Base-by-base conservation (phyloP, 2,329 filamentous ascomycete species). In the Sphaceloma murrayae region DNA sequence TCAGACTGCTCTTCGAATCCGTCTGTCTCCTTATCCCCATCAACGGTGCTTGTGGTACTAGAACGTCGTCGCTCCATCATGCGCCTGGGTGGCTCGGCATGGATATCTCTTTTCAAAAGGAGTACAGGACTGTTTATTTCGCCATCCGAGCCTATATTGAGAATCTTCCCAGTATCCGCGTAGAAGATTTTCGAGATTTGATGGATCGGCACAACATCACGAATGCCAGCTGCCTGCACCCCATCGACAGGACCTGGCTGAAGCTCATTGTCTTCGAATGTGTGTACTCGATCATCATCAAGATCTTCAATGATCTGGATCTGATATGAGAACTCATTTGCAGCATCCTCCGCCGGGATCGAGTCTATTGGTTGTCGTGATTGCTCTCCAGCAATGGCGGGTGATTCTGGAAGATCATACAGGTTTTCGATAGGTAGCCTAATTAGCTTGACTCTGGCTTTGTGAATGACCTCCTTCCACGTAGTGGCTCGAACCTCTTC, bases 401-500 rank as follows among this genome's bases (percentile, higher is more conserved):
- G 24, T 5, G 43, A 32, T 33, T 56, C 53, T 3, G 67, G 58
- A 16, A 62, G 54, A 48, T 70, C 62, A 49, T 76, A 73, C 0
- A 73, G 60, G 29, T 70, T 58, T 31, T 73, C 68, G 22, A 81
- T 63, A 0, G 79, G 82, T 1, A 84, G 75, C 36, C 88, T 74
- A 54, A 82, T 74, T 8, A 98, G 69, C 47, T 87, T 85, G 9
- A 95, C 78, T 29, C 80, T 77, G 13, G 87, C 85, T 61, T 96
- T 98, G 66, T 96, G 88, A 49, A 95, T 80, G 30, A 94, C 87
- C 60, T 98, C 89, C 59, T 96, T 91, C 91, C 91, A 96, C 1
- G 88, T 82, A 0, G 86, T 69, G 65, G 79, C 63, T 65, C 82
- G 58, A 52, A 79, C 54, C 54, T 75, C 64, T 59, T 77, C 62